A percentile compares a stretch with the other conserved stretches of the same genome.
Conservation (phyloP, 1,284 basidiomycete genomes). For the Irpex rosettiformis region DNA sequence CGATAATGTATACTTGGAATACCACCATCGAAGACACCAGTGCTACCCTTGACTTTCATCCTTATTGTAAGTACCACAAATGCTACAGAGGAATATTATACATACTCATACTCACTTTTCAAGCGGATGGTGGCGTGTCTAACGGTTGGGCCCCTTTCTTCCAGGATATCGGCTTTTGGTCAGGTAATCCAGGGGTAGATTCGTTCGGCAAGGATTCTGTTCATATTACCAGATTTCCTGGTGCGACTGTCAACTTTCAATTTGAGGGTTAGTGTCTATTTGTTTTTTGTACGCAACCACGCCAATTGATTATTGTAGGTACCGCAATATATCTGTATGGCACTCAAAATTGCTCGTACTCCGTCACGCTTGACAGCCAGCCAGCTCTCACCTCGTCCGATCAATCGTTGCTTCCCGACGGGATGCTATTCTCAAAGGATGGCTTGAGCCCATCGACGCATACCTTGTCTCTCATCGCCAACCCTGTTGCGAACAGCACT, state of each 20-base stretch:
- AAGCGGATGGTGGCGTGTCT: constrained; percentile 5
- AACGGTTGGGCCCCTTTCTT: constrained; percentile 8
- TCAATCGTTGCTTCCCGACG: background rate
- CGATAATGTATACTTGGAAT: constrained; percentile 13
- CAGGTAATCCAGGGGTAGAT: background rate
- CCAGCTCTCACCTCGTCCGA: background rate
- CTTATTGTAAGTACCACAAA: constrained; percentile 8
- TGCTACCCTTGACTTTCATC: constrained; percentile 6
- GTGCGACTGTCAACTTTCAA: constrained; percentile 8
- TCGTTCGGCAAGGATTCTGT: constrained; percentile 1
- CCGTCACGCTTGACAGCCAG: constrained; percentile 9
- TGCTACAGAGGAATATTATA: background rate
- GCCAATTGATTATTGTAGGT: background rate
- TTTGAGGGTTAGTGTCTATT: constrained; percentile 5
- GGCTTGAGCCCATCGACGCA: constrained; percentile 3
- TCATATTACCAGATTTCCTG: constrained; percentile 8
- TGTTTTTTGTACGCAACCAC: background rate
- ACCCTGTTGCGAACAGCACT: background rate
- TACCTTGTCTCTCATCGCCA: constrained; percentile 7
- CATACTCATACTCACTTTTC: background rate
- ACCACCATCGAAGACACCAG: constrained; percentile 15
- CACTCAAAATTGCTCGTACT: constrained; percentile 11
- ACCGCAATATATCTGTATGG: constrained; percentile 14
- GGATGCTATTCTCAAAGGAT: constrained; percentile 9
- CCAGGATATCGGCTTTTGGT: background rate